These are phyloP conservation scores for Colletotrichum sp. DNA, from an alignment of 2,329 filamentous ascomycete genomes.

Conservation along the genomic window DNA sequence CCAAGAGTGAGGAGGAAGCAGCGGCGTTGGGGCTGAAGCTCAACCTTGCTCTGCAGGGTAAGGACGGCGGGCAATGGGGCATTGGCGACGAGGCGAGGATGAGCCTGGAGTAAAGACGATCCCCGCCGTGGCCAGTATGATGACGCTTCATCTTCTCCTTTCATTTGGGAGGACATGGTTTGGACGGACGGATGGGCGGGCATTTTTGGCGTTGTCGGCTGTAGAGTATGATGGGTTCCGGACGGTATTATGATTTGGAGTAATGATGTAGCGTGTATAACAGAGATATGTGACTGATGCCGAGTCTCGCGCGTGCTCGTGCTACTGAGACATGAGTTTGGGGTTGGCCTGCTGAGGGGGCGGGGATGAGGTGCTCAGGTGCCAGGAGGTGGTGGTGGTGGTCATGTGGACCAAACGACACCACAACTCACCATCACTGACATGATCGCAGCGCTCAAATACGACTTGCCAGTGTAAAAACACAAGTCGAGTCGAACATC, in stretches of 20 bases:
- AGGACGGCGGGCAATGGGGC: conserved; percentile 71
- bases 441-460: background rate
- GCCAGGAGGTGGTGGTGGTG: background rate
- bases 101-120: conserved; percentile 68
- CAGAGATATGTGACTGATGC: background rate
- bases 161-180: background rate
- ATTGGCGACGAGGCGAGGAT: conserved; percentile 85
- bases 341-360: background rate
- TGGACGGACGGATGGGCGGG: background rate
- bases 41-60: conserved; percentile 58
- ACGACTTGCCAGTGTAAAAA: background rate
- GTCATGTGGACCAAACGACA: background rate
- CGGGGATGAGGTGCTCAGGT: background rate
- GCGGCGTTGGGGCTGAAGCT: conserved; percentile 48
- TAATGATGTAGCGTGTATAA: background rate
- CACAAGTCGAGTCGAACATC: background rate
- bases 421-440: background rate
- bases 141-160: background rate
- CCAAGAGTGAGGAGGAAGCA: conserved; percentile 47
- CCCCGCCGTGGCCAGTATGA: background rate
- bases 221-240: background rate
- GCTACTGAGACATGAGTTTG: background rate
- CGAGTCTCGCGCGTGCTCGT: background rate
- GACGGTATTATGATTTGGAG: background rate
- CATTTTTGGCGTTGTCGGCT: conserved; percentile 13